These are phyloP conservation scores for Aspergillus oerlinghausenensis DNA, from an alignment of 2,329 filamentous ascomycete species.

Conservation along the genomic window DNA sequence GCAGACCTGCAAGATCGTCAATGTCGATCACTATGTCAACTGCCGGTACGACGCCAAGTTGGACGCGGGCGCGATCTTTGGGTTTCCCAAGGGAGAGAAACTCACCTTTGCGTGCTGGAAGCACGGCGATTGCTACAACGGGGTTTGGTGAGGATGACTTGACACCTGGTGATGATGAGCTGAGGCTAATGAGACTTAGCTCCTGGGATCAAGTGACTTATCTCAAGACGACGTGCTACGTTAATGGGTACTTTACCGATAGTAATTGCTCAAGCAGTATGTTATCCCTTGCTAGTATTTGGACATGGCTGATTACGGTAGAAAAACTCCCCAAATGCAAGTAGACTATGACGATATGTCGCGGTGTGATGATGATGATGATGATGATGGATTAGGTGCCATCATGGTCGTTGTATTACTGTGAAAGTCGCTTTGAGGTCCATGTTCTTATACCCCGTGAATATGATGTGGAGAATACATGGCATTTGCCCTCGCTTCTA, in stretches of 20 bases:
- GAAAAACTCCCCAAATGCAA: background rate
- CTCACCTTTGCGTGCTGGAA: slow-evolving; percentile 7
- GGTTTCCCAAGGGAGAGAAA: slow-evolving; percentile 3
- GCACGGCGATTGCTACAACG: slow-evolving; percentile 9
- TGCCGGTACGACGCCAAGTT: slow-evolving; percentile 5
- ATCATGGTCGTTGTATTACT: background rate
- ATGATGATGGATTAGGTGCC: background rate
- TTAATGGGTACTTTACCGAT: slow-evolving; percentile 11
- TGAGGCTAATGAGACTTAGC: slow-evolving; percentile 4
- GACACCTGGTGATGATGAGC: background rate
- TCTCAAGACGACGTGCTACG: slow-evolving; percentile 8
- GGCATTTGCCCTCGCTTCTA: background rate
- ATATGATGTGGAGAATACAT: background rate
- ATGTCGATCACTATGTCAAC: slow-evolving; percentile 9
- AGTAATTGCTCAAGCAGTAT: slow-evolving; percentile 10
- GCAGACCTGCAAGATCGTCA: slow-evolving; percentile 9
- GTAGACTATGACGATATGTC: too few species aligned
- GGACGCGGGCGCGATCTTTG: slow-evolving; percentile 6
- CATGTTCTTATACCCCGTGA: background rate
- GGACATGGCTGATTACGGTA: background rate
- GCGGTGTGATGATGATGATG: too few species aligned
- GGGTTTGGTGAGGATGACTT: slow-evolving; percentile 6
- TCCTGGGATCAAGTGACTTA: slow-evolving; percentile 11
- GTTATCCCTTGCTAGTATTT: slow-evolving; percentile 2
- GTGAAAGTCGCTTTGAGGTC: background rate